Evolutionary conservation across 129 eudicot species (phyloP), one percentile per base, ranked within the genome.

Genomic region (Centaurea solstitialis): DNA sequence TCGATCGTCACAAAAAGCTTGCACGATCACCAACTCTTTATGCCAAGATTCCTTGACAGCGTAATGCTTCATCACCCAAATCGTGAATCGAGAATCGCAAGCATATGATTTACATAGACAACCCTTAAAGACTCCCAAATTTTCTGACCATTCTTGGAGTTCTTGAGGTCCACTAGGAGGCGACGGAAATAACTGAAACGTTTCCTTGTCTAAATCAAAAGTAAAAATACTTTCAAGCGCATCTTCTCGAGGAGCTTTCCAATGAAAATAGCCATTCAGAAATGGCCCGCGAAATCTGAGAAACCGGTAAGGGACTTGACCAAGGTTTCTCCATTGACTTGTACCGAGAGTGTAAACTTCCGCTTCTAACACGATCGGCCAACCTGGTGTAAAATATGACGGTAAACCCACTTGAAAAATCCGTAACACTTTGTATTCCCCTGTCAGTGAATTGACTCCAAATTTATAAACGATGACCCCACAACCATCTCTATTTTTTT

Each of bases 11-110:
- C 20, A 26, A 66, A 70, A 12, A 40, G 45, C 33, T 40, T 17
- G 6, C 37, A n/a, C 59, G 30, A 90, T 82, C 24, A 90, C 90
- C 35, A 78, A 68, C 59, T 88, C 87, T 73, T 72, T 80, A 28
- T 37, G 79, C 93, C 93, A 88, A 1, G 87, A 88, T 6, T 70
- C 47, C 69, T 78, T 79, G 62, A 79, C 62, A 59, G 84, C 87
- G 5, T 90, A 90, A 33, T 80, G 85, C 72, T 84, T 86, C 89
- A 86, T 88, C 39, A 82, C 80, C 96, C 88, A 88, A 4, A 91
- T 59, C 11, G 24, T 83, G 59, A 86, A 57, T 18, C 77, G 77
- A 23, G 80, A 74, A 12, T 82, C 82, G 5, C 23, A 72, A 2
- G 73, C 38, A 62, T 91, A 85, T 18, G 76, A 87, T 15, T 80